A percentile compares a stretch with the other conserved stretches of the same genome.
These are phyloP conservation scores for Viola pubescens DNA, from an alignment of 441 rosid species.

Conservation along the genomic window DNA sequence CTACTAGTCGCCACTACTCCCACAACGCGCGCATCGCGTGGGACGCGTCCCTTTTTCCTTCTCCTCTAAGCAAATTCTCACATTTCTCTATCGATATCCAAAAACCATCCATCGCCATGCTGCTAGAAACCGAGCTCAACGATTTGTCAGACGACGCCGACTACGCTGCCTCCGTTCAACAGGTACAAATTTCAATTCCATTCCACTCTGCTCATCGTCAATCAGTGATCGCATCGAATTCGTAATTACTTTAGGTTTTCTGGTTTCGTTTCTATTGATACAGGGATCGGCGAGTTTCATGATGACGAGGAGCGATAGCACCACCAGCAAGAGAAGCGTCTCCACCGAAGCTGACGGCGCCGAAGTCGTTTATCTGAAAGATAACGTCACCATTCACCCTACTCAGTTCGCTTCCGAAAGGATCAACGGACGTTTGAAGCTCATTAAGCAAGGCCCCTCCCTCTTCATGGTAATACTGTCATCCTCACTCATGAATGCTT, in stretches of 20 bases:
- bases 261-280: conserved; percentile 4
- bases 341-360: conserved; percentile 61
- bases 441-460: conserved; percentile 67
- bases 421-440: conserved; percentile 85
- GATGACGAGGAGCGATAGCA: conserved; percentile 54
- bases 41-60: conserved; percentile 14
- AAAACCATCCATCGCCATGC: not conserved
- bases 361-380: conserved; percentile 64
- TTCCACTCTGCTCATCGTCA: not conserved
- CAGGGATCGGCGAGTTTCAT: conserved; percentile 72
- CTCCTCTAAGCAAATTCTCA: conserved; percentile 24
- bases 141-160: conserved; percentile 98
- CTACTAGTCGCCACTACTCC: not conserved
- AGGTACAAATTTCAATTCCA: conserved; percentile 34
- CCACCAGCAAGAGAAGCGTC: conserved; percentile 36
- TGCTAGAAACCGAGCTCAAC: conserved; percentile 71
- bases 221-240: not conserved
- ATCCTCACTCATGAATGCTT: not conserved
- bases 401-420: conserved; percentile 87
- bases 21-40: not conserved
- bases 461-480: conserved; percentile 53
- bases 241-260: not conserved
- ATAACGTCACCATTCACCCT: conserved; percentile 90
- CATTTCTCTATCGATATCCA: conserved; percentile 8
- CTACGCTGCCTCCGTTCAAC: conserved; percentile 82